Base-by-base conservation (phyloP, 495 filamentous ascomycete genomes). In the Aspergillus cavernicola region DNA sequence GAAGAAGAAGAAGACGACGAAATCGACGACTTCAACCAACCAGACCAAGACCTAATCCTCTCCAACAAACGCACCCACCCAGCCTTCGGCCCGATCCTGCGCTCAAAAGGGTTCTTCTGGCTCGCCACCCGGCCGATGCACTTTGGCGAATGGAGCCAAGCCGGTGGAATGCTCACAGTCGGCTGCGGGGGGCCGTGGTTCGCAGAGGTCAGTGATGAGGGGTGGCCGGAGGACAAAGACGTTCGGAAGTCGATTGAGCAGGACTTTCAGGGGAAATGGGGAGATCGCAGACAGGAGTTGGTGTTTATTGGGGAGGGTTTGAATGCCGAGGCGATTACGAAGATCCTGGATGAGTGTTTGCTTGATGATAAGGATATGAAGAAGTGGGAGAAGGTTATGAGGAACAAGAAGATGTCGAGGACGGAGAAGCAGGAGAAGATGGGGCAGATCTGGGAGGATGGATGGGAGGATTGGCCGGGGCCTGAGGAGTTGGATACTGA, bases 111-210 rank as follows among this genome's bases (percentile, higher is more conserved):
- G 44, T 71, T 72, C 53, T 69, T 73, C 56, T 78, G 74, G 74
- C 60, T 78, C 3, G 61, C 73, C 0, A 77, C 71, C 39, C 68
- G 76, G 2, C 70, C 74, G 0, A 58, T 65, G 45, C 71, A 73
- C 15, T 72, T 71, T 16, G 79, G 79, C 43, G 79, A 81, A 62
- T 84, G 80, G 80, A 80, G 74, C n/a, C 79, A 82, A 59, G 79
- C 80, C 1, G 80, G 80, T 4, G 78, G 73, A 5, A 84, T 84
- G 74, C 59, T 84, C 44, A 83, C 80, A 0, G 59, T 84, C 16
- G 66, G 70, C 2, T 76, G 74, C 29, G 78, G 79, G 18, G 75
- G 75, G 1, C 68, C 72, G 0, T 84, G 80, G 77, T 81, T 80
- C 36, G 74, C 75, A 12, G 76, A 75, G 38, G 52, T 78, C 1